These are phyloP conservation scores for Gigaspora rosea DNA, from an alignment of 192 early-diverging fungal genomes.

Conservation along the genomic window DNA sequence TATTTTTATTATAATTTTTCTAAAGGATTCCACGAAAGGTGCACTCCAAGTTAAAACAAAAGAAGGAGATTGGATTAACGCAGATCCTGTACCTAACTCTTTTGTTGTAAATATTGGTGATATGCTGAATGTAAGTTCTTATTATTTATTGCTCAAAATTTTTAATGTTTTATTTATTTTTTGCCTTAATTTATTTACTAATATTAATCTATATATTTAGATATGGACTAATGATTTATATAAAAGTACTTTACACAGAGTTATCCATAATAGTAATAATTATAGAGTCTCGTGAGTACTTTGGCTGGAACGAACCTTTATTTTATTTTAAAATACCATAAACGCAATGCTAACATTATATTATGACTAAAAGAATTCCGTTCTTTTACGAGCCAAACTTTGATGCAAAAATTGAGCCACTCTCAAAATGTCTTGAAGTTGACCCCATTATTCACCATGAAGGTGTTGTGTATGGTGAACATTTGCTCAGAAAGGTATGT, in stretches of 20 bases:
- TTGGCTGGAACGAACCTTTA: too few relatives aligned
- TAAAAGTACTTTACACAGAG: slow-evolving; percentile 52
- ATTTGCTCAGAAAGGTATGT: slow-evolving; percentile 45
- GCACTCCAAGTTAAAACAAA: slow-evolving; percentile 51
- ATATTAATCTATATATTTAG: slow-evolving; percentile 2
- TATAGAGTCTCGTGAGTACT: slow-evolving; percentile 45
- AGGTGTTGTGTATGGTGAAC: slow-evolving; percentile 51
- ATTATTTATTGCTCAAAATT: not conserved
- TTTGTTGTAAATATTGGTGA: slow-evolving; percentile 63
- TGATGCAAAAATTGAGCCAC: slow-evolving; percentile 50
- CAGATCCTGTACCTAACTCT: slow-evolving; percentile 49
- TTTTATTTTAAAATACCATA: not conserved
- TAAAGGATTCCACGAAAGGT: slow-evolving; percentile 44
- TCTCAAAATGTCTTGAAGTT: slow-evolving; percentile 34
- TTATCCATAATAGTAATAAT: slow-evolving; percentile 43
- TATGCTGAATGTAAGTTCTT: slow-evolving; percentile 43
- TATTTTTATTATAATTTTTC: too few relatives aligned
- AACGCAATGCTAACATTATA: not conserved
- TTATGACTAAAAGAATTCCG: slow-evolving; percentile 35
- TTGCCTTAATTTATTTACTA: not conserved
- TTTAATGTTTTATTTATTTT: not conserved
- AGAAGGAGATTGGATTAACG: slow-evolving; percentile 53
- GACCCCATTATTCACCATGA: slow-evolving; percentile 28
- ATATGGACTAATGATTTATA: slow-evolving; percentile 58
- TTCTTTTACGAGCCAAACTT: slow-evolving; percentile 58